Conservation (phyloP, 2,329 filamentous ascomycete genomes). For the Onygenales sp. region DNA sequence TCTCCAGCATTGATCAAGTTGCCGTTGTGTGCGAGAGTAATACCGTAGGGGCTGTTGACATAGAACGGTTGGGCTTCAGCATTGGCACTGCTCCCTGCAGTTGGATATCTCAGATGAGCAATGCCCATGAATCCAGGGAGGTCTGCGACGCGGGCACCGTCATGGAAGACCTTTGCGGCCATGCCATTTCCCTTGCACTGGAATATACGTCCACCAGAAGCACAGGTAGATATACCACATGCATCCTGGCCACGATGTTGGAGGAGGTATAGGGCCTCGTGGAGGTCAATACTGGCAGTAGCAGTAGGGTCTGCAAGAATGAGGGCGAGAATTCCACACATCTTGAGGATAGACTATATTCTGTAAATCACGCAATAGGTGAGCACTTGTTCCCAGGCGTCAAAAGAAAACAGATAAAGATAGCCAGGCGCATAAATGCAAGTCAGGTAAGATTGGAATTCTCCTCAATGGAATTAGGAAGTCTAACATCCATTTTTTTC, state of each 20-base stretch:
- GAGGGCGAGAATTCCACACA: conserved; percentile 55
- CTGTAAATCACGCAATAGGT: conserved; percentile 10
- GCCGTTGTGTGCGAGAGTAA: conserved; percentile 75
- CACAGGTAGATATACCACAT: conserved; percentile 70
- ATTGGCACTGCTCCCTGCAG: conserved; percentile 72
- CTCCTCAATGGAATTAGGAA: conserved; percentile 37
- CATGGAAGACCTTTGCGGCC: conserved; percentile 73
- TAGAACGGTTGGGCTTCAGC: conserved; percentile 90
- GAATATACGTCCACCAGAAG: conserved; percentile 67
- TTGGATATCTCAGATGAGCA: conserved; percentile 80
- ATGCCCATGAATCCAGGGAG: conserved; percentile 81
- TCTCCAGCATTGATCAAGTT: conserved; percentile 75
- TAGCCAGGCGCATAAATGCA: background rate
- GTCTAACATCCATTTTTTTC: conserved; percentile 38
- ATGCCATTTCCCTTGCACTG: conserved; percentile 88
- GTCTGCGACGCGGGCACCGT: conserved; percentile 63
- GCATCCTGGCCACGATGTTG: conserved; percentile 81
- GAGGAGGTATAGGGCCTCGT: conserved; percentile 63
- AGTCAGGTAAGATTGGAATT: conserved; percentile 13
- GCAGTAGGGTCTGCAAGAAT: conserved; percentile 49
- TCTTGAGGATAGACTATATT: conserved; percentile 26
- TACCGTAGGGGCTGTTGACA: conserved; percentile 76
- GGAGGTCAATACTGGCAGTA: conserved; percentile 54
- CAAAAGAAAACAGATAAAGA: conserved; percentile 2
- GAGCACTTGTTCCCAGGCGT: background rate